Evolutionary conservation across 768 basidiomycete species (phyloP), one percentile per base, ranked within the genome.

Genomic region (Agrocybe pediades): DNA sequence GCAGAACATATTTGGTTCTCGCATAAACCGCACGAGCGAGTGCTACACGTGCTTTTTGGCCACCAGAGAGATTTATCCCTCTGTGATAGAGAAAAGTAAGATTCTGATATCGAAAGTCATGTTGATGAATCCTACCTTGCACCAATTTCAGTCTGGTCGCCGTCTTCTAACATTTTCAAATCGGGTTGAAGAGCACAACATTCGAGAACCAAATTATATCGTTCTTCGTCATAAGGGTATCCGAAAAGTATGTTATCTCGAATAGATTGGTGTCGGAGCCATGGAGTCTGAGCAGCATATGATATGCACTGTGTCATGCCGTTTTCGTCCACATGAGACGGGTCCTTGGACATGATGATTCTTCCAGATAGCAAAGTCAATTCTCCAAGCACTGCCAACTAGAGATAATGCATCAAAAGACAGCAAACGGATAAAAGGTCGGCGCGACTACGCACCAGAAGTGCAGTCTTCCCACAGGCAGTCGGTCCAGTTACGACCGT

Each of bases 131-230:
- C 23, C 59, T 26, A 82, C 77, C 85, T 74, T 11, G 84, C 86
- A 11, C 92, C 92, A 60, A 95, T 90, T 69, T 92, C 88, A 1
- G 92, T 94, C 49, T 71, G 73, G 64, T 92, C 94, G 0, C 96
- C 96, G 61, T 95, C 87, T 53, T 95, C 91, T 1, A 98, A 68
- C 8, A 94, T 80, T 3, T 88, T 83, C 53, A 98, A 69, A 73
- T 98, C 96, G 0, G 89, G 84, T 25, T 65, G 71, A 46, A 98
- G 69, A 0, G 93, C 94, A 63, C 95, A 98, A 13, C 85, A 88
- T 46, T 92, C 86, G n/a, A 95, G 67, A 21, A 93, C 91, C 0
- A 75, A 75, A 13, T 86, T 71, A 58, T 95, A 95, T 46, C 91
- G 75, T 55, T 86, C 83, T 57, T 89, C 83, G 47, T 90, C 87